Percentiles rank a stretch among this genome's conserved stretches.
phyloP scores from a whole-genome alignment of 2,329 filamentous ascomycete species.

The Fusarium tuaranense region DNA sequence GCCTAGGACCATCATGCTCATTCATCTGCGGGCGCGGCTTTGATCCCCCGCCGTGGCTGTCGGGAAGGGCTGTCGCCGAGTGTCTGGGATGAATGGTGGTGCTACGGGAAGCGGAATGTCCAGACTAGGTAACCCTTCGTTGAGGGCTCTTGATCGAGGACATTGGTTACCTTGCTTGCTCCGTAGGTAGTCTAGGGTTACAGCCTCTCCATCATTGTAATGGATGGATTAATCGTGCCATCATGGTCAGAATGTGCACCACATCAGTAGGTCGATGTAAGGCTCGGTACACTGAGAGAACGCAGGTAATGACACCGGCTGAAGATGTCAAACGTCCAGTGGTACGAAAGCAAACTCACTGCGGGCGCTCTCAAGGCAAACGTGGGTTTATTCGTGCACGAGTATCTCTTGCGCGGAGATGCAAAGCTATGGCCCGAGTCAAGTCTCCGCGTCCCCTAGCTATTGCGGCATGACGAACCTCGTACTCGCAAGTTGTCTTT shows the following conservation, averaged over 20 bases:
- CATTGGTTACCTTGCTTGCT: not conserved
- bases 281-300: not conserved
- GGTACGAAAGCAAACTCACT: not conserved
- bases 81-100: not conserved
- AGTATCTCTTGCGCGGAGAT: constrained; percentile 20
- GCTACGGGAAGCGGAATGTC: not conserved
- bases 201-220: not conserved
- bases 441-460: constrained; percentile 19
- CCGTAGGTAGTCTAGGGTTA: not conserved
- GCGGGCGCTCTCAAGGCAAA: constrained; percentile 6
- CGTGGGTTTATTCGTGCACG: constrained; percentile 26
- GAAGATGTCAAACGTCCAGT: not conserved
- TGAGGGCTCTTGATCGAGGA: not conserved
- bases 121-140: not conserved
- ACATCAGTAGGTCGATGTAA: not conserved
- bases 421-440: constrained; percentile 17
- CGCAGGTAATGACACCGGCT: not conserved
- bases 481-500: constrained; percentile 14
- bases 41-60: not conserved
- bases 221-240: not conserved
- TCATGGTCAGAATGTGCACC: not conserved
- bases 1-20: not conserved
- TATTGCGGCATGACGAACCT: constrained; percentile 11
- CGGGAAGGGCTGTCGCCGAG: not conserved
- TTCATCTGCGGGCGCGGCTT: not conserved